A percentile compares a stretch with the other conserved stretches of the same genome.
Conservation (phyloP, 108 stramenopile genomes). For the Schizochytrium sp. region DNA sequence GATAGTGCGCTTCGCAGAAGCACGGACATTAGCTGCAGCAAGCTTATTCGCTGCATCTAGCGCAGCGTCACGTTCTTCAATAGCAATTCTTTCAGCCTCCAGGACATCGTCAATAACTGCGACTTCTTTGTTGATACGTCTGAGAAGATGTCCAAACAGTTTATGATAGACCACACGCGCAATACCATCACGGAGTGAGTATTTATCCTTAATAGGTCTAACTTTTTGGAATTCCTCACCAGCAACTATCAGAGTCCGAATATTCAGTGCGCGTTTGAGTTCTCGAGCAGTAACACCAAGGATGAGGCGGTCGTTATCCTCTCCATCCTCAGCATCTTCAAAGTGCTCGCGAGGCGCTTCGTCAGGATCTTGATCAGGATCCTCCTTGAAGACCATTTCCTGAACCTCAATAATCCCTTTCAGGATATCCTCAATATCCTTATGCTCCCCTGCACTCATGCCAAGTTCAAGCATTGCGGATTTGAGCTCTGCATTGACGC, state of each 20-base stretch:
- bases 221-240: constrained; percentile 21
- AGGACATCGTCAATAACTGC: not conserved
- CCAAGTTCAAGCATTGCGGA: not conserved
- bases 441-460: not conserved
- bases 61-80: constrained; percentile 1
- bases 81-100: not conserved
- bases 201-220: constrained; percentile 20
- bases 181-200: constrained; percentile 7
- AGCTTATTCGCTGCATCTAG: not conserved
- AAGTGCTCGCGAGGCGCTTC: not conserved
- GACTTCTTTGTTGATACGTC: constrained; percentile 12
- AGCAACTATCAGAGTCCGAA: not conserved
- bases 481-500: not conserved
- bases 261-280: constrained; percentile 32
- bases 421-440: not conserved
- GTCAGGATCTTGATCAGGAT: not conserved
- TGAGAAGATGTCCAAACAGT: constrained; percentile 2
- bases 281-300: constrained; percentile 17
- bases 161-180: constrained; percentile 40
- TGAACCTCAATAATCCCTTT: too few relatives aligned
- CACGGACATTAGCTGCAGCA: not conserved
- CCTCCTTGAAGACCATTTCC: too few relatives aligned
- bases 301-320: not conserved
- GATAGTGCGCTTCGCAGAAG: too few relatives aligned
- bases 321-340: too few relatives aligned